Evolutionary conservation across 2,329 filamentous ascomycete genomes (phyloP).

Genomic region (Penicillium sp.): DNA sequence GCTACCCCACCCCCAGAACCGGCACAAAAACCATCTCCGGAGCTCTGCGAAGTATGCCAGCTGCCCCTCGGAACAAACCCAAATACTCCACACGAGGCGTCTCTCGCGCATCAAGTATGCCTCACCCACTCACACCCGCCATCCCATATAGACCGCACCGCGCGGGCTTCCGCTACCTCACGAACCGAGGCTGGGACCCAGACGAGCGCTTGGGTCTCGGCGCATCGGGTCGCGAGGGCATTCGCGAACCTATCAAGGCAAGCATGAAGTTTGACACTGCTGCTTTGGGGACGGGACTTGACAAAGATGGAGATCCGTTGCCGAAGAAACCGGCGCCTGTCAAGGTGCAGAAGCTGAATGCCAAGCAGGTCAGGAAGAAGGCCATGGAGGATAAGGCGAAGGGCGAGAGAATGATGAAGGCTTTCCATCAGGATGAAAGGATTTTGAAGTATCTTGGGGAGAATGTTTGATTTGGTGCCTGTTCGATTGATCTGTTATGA

Average conservation of each 20-base stretch:
- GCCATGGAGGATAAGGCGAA: conserved; percentile 64
- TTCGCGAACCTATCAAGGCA: conserved; percentile 73
- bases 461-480: conserved; percentile 5
- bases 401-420: conserved; percentile 64
- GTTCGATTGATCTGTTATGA: neutral
- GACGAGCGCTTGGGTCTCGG: conserved; percentile 71
- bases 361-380: conserved; percentile 67
- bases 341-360: conserved; percentile 60
- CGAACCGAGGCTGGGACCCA: conserved; percentile 62
- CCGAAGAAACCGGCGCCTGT: conserved; percentile 40
- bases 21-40: neutral
- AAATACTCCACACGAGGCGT: conserved; percentile 48
- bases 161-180: conserved; percentile 58
- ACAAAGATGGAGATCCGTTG: conserved; percentile 25
- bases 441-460: conserved; percentile 71
- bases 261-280: conserved; percentile 72
- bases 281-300: conserved; percentile 65
- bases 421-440: conserved; percentile 76
- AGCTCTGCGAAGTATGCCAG: conserved; percentile 60
- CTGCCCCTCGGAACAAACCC: conserved; percentile 49
- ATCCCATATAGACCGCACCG: conserved; percentile 60
- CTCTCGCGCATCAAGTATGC: conserved; percentile 59
- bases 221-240: conserved; percentile 65
- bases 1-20: neutral
- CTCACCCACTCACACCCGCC: conserved; percentile 60